These are phyloP conservation scores for Lentinula lateritia DNA, from an alignment of 768 basidiomycete species.

Conservation along the genomic window DNA sequence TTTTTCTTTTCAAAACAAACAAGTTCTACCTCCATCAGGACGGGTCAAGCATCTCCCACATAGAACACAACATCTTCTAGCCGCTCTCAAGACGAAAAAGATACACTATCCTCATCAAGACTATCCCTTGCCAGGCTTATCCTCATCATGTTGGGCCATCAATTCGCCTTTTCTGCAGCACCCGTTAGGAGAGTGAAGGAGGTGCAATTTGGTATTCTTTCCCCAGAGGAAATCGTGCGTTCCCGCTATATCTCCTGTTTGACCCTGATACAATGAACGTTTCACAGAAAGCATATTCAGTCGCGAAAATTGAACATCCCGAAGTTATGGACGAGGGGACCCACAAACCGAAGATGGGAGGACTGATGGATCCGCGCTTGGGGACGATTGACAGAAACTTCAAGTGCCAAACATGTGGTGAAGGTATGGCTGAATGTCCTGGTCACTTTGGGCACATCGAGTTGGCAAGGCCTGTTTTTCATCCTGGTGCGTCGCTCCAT, in stretches of 20 bases:
- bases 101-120: neutral
- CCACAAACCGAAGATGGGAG: slow-evolving; percentile 86
- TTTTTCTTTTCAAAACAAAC: neutral
- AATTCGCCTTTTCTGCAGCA: slow-evolving; percentile 89
- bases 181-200: slow-evolving; percentile 95
- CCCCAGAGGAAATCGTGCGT: slow-evolving; percentile 97
- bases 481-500: slow-evolving; percentile 64
- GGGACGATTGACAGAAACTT: slow-evolving; percentile 97
- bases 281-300: slow-evolving; percentile 93
- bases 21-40: neutral
- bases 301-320: slow-evolving; percentile 97
- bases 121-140: neutral
- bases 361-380: slow-evolving; percentile 97
- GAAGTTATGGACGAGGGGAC: slow-evolving; percentile 97
- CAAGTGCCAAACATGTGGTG: slow-evolving; percentile 99
- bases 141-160: slow-evolving; percentile 73
- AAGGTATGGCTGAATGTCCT: slow-evolving; percentile 99
- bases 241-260: slow-evolving; percentile 2
- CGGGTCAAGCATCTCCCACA: neutral
- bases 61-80: neutral
- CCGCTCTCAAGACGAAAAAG: neutral
- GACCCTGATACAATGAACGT: slow-evolving; percentile 12
- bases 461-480: slow-evolving; percentile 93
- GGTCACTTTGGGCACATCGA: slow-evolving; percentile 99
- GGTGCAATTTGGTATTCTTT: slow-evolving; percentile 98